Evolutionary conservation across 2,329 filamentous ascomycete species (phyloP), one percentile per base, ranked within the genome.

Genomic region (Diaporthe nobilis): DNA sequence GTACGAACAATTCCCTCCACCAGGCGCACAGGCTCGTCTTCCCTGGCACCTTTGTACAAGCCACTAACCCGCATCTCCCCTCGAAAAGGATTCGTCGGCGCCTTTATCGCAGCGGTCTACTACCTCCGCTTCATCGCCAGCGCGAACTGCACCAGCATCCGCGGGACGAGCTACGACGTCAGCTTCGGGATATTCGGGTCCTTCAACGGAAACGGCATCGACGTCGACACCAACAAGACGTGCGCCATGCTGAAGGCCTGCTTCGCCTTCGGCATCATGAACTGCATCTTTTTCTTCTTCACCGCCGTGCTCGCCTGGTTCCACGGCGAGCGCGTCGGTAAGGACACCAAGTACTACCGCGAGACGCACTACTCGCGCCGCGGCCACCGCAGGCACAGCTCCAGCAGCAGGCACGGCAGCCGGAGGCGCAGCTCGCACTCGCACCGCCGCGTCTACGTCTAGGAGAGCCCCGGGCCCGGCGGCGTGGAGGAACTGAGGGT

Each of bases 241-340:
- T 98, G 96, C 85, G 91, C 93, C 68, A 97, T 98, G 95, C 91
- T 98, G 81, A 98, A 98, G 90, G 94, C 96, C 1, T 90, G 88
- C 79, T 98, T 95, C 85, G 96, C 95, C 3, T 92, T 98, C 79
- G 95, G 91, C 67, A 98, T 98, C 83, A 97, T 98, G 89, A 94
- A 97, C 83, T 87, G 88, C 79, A 86, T 97, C 78, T 93, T 96
- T 82, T 98, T 98, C 86, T 92, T 93, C 83, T 87, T 93, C 81
- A 97, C 95, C 4, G 90, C 91, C 71, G 85, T 96, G 39, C 87
- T 97, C 58, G 95, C 95, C 37, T 90, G 87, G 78, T 82, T 88
- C 79, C 90, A 87, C 84, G 93, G 85, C 82, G 87, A 87, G 76
- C 82, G 81, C 77, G 55, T 81, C n/a, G 71, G 78, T 83, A 75